Base-by-base conservation (phyloP, 352 stramenopile genomes). In the Pythium angustatum region DNA sequence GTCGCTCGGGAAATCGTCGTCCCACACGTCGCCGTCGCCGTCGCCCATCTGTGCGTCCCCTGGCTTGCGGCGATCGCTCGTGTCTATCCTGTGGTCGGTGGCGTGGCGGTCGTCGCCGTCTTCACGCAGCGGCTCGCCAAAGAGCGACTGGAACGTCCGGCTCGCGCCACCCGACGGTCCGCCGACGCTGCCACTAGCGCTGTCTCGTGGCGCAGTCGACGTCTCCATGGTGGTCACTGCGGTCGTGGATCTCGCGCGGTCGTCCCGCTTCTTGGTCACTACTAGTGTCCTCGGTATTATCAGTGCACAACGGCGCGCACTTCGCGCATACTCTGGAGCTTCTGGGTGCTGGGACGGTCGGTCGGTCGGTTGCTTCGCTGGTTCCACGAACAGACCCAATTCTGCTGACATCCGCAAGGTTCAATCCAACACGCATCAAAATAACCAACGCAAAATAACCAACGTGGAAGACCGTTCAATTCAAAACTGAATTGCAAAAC, bases 141-240 rank as follows among this genome's bases (percentile, higher is more conserved):
- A 91, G 56, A 91, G 85, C 51, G 83, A 88, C 54, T 75, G 83
- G 70, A 91, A 91, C 59, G 83, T 91, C 69, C 79, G 74, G 57
- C 76, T 83, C 38, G 83, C 83, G 53, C 78, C 66, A 22, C 65
- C n/a, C n/a, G n/a, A n/a, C n/a, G n/a, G n/a, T n/a, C n/a, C 68
- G 66, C 77, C 76, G 61, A 68, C 49, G 48, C 45, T 50, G 26
- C 36, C 27, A 17, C 26, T 44, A 17, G 11, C 38, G 22, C 10
- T 44, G 26, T 11, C 33, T 38, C 26, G 30, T 41, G 40, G 6
- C 31, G 21, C 22, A n/a, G n/a, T n/a, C n/a, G n/a, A n/a, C n/a
- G n/a, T 55, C 11, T 22, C 12, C 27, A 40, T 22, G 11, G 58
- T 30, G 9, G 34, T 48, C 5, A 47, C 24, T 47, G 41, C 43